These are phyloP conservation scores for Canna indica DNA, from an alignment of 176 grass and related monocot genomes.

Conservation along the genomic window DNA sequence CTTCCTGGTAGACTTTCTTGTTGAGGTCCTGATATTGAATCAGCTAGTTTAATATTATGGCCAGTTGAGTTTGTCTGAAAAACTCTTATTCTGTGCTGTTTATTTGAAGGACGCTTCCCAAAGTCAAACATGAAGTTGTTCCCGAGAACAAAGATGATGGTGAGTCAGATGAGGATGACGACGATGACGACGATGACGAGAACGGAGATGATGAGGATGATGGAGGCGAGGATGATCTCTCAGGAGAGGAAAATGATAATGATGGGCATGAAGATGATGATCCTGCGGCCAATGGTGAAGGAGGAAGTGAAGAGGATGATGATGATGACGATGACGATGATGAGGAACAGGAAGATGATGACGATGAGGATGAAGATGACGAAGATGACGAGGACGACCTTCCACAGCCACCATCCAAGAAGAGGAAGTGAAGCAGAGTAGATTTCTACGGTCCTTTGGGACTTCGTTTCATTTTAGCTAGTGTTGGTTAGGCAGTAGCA, in stretches of 20 bases:
- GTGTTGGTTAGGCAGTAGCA: not conserved
- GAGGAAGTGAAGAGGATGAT: slow-evolving; percentile 26
- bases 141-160: slow-evolving; percentile 58
- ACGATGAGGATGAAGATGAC: slow-evolving; percentile 27
- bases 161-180: slow-evolving; percentile 43
- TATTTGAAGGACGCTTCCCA: slow-evolving; percentile 37
- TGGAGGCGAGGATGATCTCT: slow-evolving; percentile 35
- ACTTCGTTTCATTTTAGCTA: not conserved
- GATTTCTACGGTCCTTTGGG: not conserved
- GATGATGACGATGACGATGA: slow-evolving; percentile 12
- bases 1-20: not conserved
- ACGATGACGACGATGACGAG: slow-evolving; percentile 28
- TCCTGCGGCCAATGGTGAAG: slow-evolving; percentile 39
- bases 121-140: slow-evolving; percentile 31
- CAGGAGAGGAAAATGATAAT: slow-evolving; percentile 33
- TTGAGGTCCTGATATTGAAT: not conserved
- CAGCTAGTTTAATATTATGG: not conserved
- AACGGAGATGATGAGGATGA: slow-evolving; percentile 28
- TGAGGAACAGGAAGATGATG: slow-evolving; percentile 8
- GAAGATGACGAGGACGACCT: slow-evolving; percentile 38
- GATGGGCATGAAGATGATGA: slow-evolving; percentile 45
- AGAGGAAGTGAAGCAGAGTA: slow-evolving; percentile 54
- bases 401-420: slow-evolving; percentile 52
- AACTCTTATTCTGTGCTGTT: not conserved
- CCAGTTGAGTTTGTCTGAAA: too few species aligned